phyloP scores from a whole-genome alignment of 139 green algal species.

The Bryopsis sp. region DNA sequence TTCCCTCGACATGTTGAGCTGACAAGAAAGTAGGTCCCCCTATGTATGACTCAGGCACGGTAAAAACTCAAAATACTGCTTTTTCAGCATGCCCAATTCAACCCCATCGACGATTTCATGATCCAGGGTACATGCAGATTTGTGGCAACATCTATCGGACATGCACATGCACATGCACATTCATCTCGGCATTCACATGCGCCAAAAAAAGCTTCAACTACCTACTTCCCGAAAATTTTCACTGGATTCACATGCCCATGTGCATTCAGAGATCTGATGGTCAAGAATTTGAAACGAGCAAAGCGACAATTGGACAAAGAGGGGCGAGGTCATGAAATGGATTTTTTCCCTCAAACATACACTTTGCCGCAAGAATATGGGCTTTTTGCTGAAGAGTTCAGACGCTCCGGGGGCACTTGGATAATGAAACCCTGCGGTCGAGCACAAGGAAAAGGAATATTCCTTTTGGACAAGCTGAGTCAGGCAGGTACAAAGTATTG shows the following conservation, averaged over 20 bases:
- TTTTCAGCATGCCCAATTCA: too few species aligned
- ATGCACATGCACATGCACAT: too few species aligned
- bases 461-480: constrained; percentile 77
- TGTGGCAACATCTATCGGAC: too few species aligned
- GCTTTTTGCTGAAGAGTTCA: constrained; percentile 80
- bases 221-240: too few species aligned
- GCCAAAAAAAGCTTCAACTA: too few species aligned
- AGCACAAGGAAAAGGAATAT: constrained; percentile 75
- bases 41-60: neutral
- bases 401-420: constrained; percentile 52
- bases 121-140: too few species aligned
- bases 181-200: too few species aligned
- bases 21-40: constrained; percentile 47
- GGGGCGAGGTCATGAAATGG: constrained; percentile 33
- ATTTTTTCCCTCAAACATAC: constrained; percentile 63
- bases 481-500: constrained; percentile 29
- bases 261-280: constrained; percentile 49
- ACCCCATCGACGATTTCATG: too few species aligned
- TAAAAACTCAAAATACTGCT: too few species aligned
- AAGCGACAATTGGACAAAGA: constrained; percentile 57
- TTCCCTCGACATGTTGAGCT: constrained; percentile 83
- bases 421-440: constrained; percentile 80
- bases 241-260: too few species aligned
- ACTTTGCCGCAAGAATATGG: constrained; percentile 63
- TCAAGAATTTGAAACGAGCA: constrained; percentile 77